These are phyloP conservation scores for Bonia amplexicaulis DNA, from an alignment of 176 grass and related monocot genomes.

Conservation along the genomic window DNA sequence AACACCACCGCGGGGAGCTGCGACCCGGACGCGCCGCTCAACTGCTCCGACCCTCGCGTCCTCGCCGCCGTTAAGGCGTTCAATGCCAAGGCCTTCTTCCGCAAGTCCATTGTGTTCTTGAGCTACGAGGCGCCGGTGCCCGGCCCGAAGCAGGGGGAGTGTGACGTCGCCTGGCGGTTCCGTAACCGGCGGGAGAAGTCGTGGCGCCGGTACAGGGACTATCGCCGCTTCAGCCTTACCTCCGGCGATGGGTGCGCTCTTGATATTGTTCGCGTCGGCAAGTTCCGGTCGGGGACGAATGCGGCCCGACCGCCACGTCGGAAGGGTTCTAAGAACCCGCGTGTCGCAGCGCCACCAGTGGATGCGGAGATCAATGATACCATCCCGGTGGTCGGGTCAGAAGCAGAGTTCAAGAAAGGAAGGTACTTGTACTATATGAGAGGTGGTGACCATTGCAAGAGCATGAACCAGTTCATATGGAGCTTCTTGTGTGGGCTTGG, in stretches of 20 bases:
- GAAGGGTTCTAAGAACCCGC: slow-evolving; percentile 19
- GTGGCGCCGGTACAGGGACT: slow-evolving; percentile 87
- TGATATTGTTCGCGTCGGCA: slow-evolving; percentile 50
- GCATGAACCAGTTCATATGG: slow-evolving; percentile 95
- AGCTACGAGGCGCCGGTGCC: slow-evolving; percentile 70
- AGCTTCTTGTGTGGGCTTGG: slow-evolving; percentile 89
- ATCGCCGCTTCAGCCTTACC: slow-evolving; percentile 59
- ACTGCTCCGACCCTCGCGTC: slow-evolving; percentile 74
- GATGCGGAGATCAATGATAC: slow-evolving; percentile 91
- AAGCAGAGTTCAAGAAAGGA: slow-evolving; percentile 66
- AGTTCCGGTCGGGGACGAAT: slow-evolving; percentile 80
- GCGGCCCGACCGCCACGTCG: slow-evolving; percentile 36
- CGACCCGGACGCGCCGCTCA: slow-evolving; percentile 56
- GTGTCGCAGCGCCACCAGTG: neutral
- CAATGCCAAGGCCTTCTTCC: slow-evolving; percentile 63
- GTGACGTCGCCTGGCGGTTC: slow-evolving; percentile 89
- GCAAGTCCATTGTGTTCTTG: slow-evolving; percentile 72
- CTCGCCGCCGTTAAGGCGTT: slow-evolving; percentile 74
- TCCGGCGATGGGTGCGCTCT: slow-evolving; percentile 57
- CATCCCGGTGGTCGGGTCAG: slow-evolving; percentile 63
- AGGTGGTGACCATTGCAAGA: slow-evolving; percentile 90
- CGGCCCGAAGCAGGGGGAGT: slow-evolving; percentile 40
- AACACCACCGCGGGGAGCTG: slow-evolving; percentile 9
- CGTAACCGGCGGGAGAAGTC: slow-evolving; percentile 81
- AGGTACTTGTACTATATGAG: slow-evolving; percentile 89